Evolutionary conservation across 768 basidiomycete species (phyloP), one percentile per base, ranked within the genome.

Genomic region (Basidioascus undulatus): DNA sequence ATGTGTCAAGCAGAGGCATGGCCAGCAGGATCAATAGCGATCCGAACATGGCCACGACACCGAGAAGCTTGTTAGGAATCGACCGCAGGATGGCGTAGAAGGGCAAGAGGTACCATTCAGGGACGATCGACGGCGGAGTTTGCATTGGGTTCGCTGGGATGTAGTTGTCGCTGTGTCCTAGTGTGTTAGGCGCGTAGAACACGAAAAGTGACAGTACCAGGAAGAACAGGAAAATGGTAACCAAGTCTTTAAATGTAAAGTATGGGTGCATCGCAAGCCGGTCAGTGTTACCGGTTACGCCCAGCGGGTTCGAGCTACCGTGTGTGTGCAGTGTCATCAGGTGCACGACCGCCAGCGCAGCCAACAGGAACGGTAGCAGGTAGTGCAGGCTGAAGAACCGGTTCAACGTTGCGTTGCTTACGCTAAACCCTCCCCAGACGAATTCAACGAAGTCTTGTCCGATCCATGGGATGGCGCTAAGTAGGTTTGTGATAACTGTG

Each of bases 101-200:
- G 12, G 47, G 47, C 23, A 48, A 35, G 19, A 48, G 41, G 37
- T 47, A 7, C 8, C 7, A 42, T 34, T n/a, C 40, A 42, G 43
- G 43, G 19, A 44, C 43, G 41, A 49, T 46, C n/a, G 46, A 47
- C 18, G 48, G 37, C 13, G 48, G 48, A 23, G 45, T 47, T 27
- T 40, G 41, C 48, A 49, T 49, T 41, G 48, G 48, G 40, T 49
- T 49, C 6, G 48, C 48, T 19, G 48, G 48, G 11, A 49, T 47
- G 35, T 49, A 49, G 37, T 49, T 47, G 40, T 50, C 49, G 35
- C 43, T 37, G 35, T 50, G 49, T 37, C 48, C 49, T 31, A 50
- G 27, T 38, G 39, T 35, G 38, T 50, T 48, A 36, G 49, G 49
- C n/a, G 40, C 42, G 43, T 48, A 48, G 40, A 45, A 48, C 39